Conservation (phyloP, 805 yeast species). For the Pichia cabralensis region DNA sequence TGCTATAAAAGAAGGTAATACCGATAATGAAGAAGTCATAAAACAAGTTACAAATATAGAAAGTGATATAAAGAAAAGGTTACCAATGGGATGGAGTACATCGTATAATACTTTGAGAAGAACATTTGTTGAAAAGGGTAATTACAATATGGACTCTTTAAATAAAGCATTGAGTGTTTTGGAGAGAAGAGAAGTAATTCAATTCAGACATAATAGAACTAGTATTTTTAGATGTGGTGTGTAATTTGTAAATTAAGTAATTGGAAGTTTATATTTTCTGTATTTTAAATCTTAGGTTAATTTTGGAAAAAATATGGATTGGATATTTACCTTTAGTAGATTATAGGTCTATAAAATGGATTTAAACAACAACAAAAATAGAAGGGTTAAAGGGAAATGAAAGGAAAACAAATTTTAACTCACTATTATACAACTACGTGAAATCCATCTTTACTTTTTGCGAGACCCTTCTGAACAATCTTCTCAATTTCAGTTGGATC, state of each 20-base stretch:
- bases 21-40: constrained; percentile 46
- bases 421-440: constrained; percentile 32
- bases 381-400: not conserved
- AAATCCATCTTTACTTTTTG: constrained; percentile 50
- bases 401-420: not conserved
- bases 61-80: constrained; percentile 74
- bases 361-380: not conserved
- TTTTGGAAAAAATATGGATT: too few relatives aligned
- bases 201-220: constrained; percentile 79
- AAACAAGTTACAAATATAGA: constrained; percentile 74
- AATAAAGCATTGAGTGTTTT: constrained; percentile 74
- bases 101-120: constrained; percentile 72
- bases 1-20: constrained; percentile 48
- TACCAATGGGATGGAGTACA: constrained; percentile 96
- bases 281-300: too few relatives aligned
- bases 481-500: constrained; percentile 75
- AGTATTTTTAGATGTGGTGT: constrained; percentile 71
- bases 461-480: constrained; percentile 58
- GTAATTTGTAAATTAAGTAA: constrained; percentile 8
- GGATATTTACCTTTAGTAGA: too few relatives aligned
- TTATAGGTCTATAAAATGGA: too few relatives aligned
- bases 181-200: constrained; percentile 81
- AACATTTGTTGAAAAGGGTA: constrained; percentile 61
- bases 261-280: too few relatives aligned
- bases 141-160: constrained; percentile 58